phyloP scores from a whole-genome alignment of 768 basidiomycete genomes.

The Tricholoma saponaceum region DNA sequence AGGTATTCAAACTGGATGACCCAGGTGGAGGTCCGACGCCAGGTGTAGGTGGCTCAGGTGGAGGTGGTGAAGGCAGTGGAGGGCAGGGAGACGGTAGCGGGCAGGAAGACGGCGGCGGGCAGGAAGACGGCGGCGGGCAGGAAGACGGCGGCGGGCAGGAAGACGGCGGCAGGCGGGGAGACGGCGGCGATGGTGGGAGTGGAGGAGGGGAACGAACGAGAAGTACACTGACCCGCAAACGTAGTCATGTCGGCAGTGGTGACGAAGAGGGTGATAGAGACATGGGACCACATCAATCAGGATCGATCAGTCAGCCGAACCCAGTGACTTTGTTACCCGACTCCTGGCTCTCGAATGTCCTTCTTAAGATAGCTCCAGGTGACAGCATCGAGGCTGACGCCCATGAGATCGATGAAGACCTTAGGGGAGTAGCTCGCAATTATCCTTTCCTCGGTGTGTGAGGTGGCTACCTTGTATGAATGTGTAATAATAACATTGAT shows the following conservation, averaged over 20 bases:
- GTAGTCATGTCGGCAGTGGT: neutral
- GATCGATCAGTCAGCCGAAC: neutral
- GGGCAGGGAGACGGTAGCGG: too few species aligned
- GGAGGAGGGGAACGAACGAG: neutral
- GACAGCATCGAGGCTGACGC: neutral
- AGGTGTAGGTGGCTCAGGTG: neutral
- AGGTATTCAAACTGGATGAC: neutral
- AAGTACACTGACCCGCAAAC: neutral
- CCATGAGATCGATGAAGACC: too few species aligned
- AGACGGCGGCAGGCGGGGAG: neutral
- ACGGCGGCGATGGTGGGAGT: neutral
- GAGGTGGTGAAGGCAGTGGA: too few species aligned
- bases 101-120: too few species aligned
- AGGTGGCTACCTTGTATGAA: neutral
- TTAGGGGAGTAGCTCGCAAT: too few species aligned
- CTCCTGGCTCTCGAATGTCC: neutral
- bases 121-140: too few species aligned
- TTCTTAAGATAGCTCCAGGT: neutral
- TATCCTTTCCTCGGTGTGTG: neutral
- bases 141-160: too few species aligned
- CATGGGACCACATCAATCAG: neutral
- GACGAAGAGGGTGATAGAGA: neutral
- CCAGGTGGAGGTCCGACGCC: neutral
- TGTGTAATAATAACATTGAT: neutral
- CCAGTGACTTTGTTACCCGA: neutral